phyloP scores from a whole-genome alignment of 306 rosid species.

The Gastrolobium bilobum region DNA sequence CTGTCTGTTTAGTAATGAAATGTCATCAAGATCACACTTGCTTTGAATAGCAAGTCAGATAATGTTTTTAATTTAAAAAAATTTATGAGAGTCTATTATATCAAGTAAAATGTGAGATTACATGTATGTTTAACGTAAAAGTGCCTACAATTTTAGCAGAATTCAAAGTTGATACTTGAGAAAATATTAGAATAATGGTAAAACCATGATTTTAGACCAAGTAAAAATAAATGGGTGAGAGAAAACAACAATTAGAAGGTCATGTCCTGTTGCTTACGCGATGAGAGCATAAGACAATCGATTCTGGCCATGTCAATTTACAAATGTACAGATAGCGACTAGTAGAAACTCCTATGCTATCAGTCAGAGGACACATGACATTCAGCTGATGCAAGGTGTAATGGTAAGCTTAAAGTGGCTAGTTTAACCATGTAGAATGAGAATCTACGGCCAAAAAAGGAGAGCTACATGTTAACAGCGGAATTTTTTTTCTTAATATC shows the following conservation, averaged over 20 bases:
- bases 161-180: neutral
- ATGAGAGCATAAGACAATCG: neutral
- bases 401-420: neutral
- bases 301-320: neutral
- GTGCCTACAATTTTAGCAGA: neutral
- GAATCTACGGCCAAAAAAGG: neutral
- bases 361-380: neutral
- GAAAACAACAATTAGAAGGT: neutral
- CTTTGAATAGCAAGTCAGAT: neutral
- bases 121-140: neutral
- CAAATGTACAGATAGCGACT: neutral
- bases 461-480: neutral
- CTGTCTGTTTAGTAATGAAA: conserved; percentile 38
- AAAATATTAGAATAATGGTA: too few relatives aligned
- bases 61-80: neutral
- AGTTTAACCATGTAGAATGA: neutral
- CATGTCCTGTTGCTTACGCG: neutral
- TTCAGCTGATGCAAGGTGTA: conserved; percentile 25
- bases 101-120: neutral
- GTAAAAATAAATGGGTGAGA: neutral
- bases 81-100: neutral
- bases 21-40: too few relatives aligned
- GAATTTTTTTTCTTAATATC: neutral
- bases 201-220: neutral
- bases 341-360: neutral